Evolutionary conservation across 176 grass and related monocot species (phyloP).

Genomic region (Poa annua): DNA sequence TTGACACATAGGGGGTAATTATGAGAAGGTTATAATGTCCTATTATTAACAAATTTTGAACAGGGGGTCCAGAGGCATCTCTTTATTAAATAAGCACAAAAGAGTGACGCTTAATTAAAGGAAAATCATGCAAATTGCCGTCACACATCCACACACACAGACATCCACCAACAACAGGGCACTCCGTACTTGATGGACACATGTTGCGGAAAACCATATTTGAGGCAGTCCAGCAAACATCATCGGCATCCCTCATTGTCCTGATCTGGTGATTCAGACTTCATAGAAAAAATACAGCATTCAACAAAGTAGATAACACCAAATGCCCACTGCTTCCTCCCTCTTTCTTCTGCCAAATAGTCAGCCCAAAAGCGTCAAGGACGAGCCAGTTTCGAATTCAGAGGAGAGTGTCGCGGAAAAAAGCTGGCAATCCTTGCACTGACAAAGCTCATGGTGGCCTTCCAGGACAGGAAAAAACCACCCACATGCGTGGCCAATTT

Average conservation of each 20-base stretch:
- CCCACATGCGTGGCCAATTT: background rate
- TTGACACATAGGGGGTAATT: conserved; percentile 9
- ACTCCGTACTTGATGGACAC: background rate
- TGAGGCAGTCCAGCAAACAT: background rate
- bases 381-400: background rate
- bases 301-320: background rate
- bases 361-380: background rate
- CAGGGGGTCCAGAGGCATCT: background rate
- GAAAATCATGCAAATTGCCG: background rate
- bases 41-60: background rate
- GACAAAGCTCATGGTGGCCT: background rate
- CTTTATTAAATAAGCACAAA: conserved; percentile 7
- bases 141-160: background rate
- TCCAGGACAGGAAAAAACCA: background rate
- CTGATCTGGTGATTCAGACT: conserved; percentile 10
- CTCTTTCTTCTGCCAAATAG: background rate
- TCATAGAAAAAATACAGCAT: background rate
- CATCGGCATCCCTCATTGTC: background rate
- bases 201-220: background rate
- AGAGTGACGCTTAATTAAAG: background rate
- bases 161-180: background rate
- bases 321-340: background rate
- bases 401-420: background rate
- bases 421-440: background rate
- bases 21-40: background rate